Percentiles rank a stretch among this genome's conserved stretches.
Evolutionary conservation across 768 basidiomycete genomes (phyloP).

Genomic region (Multifurca ochricompacta): DNA sequence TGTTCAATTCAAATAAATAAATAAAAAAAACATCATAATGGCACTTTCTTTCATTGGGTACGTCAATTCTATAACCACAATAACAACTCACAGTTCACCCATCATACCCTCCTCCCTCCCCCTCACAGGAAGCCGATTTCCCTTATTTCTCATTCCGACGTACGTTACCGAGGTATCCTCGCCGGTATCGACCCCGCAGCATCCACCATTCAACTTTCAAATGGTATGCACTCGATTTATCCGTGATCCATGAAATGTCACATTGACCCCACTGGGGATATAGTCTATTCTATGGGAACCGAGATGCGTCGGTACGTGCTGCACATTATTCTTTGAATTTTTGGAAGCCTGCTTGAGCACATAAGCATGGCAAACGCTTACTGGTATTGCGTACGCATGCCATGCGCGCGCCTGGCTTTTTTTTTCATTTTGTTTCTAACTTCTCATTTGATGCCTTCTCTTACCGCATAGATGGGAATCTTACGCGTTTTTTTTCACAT

Average conservation of each 20-base stretch:
- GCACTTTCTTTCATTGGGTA: conserved; percentile 22
- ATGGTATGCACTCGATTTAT: conserved; percentile 44
- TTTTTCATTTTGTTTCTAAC: conserved; percentile 41
- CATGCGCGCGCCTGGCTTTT: conserved; percentile 52
- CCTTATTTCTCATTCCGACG: conserved; percentile 85
- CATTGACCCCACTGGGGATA: background rate
- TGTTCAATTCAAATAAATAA: conserved; percentile 1
- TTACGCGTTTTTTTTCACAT: conserved; percentile 28
- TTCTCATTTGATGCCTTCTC: background rate
- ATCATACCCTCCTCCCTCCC: background rate
- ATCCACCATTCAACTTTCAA: conserved; percentile 81
- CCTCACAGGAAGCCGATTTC: conserved; percentile 74
- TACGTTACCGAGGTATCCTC: conserved; percentile 81
- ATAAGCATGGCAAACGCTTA: conserved; percentile 38
- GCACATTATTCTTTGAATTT: background rate
- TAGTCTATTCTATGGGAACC: conserved; percentile 83
- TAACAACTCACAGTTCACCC: conserved; percentile 9
- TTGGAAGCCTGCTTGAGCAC: conserved; percentile 35
- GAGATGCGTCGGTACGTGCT: conserved; percentile 65
- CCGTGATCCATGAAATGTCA: background rate
- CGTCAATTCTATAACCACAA: background rate
- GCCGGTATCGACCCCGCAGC: conserved; percentile 80
- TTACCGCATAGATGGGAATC: background rate
- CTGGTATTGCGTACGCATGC: conserved; percentile 49
- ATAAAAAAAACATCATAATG: too few relatives aligned